Evolutionary conservation across 371 early-diverging fungal species (phyloP), one percentile per base, ranked within the genome.

Genomic region (Mitosporidium daphniae): DNA sequence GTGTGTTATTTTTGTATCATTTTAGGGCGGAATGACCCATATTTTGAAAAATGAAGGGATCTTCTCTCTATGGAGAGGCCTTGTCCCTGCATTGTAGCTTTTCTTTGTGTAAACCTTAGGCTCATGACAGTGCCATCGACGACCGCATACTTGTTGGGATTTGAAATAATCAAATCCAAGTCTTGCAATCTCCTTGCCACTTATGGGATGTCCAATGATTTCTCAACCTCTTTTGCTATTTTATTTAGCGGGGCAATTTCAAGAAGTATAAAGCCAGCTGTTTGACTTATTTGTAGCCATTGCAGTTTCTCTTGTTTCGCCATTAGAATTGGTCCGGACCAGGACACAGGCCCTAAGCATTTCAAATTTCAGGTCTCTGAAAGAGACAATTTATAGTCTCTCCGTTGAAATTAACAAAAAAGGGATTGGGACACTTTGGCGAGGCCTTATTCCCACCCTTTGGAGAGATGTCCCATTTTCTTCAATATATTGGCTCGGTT

Each of bases 381-480:
- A 16, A n/a, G 31, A 35, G 9, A 15, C 31, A 3, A 32, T 40
- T 8, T 19, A 35, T 36, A 50, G 40, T 16, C 61, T 67, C 0
- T 32, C 59, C 16, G 36, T 47, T 8, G 59, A 61, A 15, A 47
- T 75, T 0, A 32, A 36, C 13, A 33, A 42, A 0, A 63, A 50
- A 17, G 82, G 82, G 0, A 16, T 39, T 2, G 21, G 33, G 8
- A 49, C 63, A 0, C 44, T 84, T 15, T 84, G 68, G 66, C 49
- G 67, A n/a, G 86, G 86, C 0, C 39, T 82, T 9, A 54, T 52
- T 2, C 72, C 82, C 3, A 75, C 82, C 0, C 42, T 84, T n/a
- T 70, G 63, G 63, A 47, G 86, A 17, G 86, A 84, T 47, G 73
- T 75, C 1, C 82, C 82, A 2, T 78, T 80, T 37, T 69, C 66